Evolutionary conservation across 2,329 filamentous ascomycete genomes (phyloP).

Genomic region (Magnaporthiopsis poae): DNA sequence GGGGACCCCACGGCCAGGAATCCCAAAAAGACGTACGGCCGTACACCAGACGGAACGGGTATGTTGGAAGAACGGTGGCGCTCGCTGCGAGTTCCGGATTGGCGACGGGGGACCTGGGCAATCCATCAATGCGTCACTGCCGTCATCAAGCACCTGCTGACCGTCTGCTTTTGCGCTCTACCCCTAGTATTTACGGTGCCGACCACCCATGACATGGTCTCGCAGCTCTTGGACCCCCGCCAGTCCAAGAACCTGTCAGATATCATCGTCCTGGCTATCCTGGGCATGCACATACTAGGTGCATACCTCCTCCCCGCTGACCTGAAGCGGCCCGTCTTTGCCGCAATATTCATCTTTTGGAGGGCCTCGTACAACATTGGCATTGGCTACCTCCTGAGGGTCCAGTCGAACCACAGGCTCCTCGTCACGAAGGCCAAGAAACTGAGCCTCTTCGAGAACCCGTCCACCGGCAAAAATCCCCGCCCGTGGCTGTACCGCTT

Average conservation of each 20-base stretch:
- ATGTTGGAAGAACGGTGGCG: slow-evolving; percentile 28
- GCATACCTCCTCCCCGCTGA: slow-evolving; percentile 62
- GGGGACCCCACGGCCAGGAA: slow-evolving; percentile 16
- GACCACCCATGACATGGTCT: slow-evolving; percentile 97
- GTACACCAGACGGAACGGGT: slow-evolving; percentile 86
- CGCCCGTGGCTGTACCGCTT: slow-evolving; percentile 72
- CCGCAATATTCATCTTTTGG: slow-evolving; percentile 82
- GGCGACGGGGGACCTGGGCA: too few species aligned
- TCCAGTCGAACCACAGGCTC: slow-evolving; percentile 80
- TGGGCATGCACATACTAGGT: slow-evolving; percentile 63
- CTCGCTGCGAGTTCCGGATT: too few species aligned
- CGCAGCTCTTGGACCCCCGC: slow-evolving; percentile 84
- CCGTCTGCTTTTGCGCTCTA: background rate
- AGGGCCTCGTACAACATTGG: slow-evolving; percentile 84
- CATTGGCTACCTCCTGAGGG: slow-evolving; percentile 78
- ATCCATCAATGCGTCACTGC: background rate
- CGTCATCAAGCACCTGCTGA: background rate
- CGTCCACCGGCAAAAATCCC: slow-evolving; percentile 69
- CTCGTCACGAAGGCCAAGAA: slow-evolving; percentile 81
- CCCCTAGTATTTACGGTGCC: slow-evolving; percentile 81
- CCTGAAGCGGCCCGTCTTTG: slow-evolving; percentile 68
- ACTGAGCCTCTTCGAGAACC: slow-evolving; percentile 76
- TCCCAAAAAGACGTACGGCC: slow-evolving; percentile 71
- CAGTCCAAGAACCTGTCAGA: slow-evolving; percentile 94
- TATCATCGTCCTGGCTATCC: slow-evolving; percentile 64